Percentiles rank a stretch among this genome's conserved stretches.
phyloP scores from a whole-genome alignment of 108 stramenopile genomes.

The Cylindrotheca fusiformis region DNA sequence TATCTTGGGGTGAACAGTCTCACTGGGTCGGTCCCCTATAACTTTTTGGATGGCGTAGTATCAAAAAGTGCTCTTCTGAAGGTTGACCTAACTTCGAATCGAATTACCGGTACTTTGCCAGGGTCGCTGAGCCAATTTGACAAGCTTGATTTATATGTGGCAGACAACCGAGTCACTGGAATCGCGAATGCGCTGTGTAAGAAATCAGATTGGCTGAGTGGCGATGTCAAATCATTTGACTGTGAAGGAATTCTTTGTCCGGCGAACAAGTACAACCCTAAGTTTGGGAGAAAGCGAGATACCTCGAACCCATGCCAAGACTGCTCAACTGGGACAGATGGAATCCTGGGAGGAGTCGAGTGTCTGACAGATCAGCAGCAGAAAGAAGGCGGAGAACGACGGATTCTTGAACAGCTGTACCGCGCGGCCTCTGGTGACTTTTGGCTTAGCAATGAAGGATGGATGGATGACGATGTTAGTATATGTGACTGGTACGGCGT shows the following conservation, averaged over 20 bases:
- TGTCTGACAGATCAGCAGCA: constrained; percentile 25
- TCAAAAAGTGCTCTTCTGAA: constrained; percentile 24
- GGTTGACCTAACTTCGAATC: constrained; percentile 44
- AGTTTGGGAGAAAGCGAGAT: constrained; percentile 19
- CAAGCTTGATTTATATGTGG: constrained; percentile 25
- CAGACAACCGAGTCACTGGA: constrained; percentile 29
- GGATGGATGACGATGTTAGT: constrained; percentile 42
- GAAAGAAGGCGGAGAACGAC: constrained; percentile 35
- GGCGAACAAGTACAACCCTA: constrained; percentile 44
- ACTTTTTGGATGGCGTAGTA: constrained; percentile 41
- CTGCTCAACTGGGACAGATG: constrained; percentile 33
- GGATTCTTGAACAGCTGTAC: constrained; percentile 55
- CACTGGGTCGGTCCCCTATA: constrained; percentile 44
- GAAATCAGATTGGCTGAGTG: constrained; percentile 44
- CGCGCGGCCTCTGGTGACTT: constrained; percentile 25
- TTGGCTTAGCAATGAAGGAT: constrained; percentile 37
- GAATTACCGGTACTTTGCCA: constrained; percentile 43
- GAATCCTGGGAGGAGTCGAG: constrained; percentile 27
- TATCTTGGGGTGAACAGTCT: constrained; percentile 46
- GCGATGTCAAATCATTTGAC: constrained; percentile 44
- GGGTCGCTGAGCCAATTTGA: constrained; percentile 36
- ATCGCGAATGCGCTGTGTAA: constrained; percentile 35
- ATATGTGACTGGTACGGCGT: constrained; percentile 57
- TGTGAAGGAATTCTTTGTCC: constrained; percentile 88
- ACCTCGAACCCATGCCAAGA: constrained; percentile 16